phyloP scores from a whole-genome alignment of 2,329 filamentous ascomycete genomes.

The Alternaria panax region DNA sequence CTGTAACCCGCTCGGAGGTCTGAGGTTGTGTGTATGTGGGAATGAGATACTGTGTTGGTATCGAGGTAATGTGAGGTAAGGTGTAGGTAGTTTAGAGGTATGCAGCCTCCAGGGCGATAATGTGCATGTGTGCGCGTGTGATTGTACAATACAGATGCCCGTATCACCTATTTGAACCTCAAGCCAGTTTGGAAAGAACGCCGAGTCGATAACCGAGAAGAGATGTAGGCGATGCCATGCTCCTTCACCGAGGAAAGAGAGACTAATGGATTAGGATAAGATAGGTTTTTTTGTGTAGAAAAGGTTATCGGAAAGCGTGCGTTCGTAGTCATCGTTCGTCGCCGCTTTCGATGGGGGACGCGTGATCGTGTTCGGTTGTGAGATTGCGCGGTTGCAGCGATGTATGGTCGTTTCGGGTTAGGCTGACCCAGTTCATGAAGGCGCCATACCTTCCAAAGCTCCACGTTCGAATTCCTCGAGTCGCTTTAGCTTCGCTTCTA shows the following conservation, averaged over 20 bases:
- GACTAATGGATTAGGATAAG: neutral
- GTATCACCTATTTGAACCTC: neutral
- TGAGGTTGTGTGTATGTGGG: neutral
- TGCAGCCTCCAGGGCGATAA: neutral
- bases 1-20: neutral
- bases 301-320: neutral
- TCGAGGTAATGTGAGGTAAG: neutral
- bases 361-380: neutral
- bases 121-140: neutral
- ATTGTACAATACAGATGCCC: neutral
- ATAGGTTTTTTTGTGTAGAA: neutral
- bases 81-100: neutral
- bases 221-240: neutral
- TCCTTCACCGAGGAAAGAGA: neutral
- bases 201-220: neutral
- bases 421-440: slow-evolving; percentile 20
- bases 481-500: slow-evolving; percentile 69
- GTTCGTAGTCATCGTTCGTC: neutral
- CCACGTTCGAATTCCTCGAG: slow-evolving; percentile 57
- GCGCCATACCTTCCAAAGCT: slow-evolving; percentile 37
- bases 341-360: neutral
- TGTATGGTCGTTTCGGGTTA: neutral
- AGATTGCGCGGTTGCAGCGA: neutral
- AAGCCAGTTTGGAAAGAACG: neutral
- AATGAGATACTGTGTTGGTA: neutral